Base-by-base conservation (phyloP, 2,329 filamentous ascomycete species). In the Cladophialophora exuberans region DNA sequence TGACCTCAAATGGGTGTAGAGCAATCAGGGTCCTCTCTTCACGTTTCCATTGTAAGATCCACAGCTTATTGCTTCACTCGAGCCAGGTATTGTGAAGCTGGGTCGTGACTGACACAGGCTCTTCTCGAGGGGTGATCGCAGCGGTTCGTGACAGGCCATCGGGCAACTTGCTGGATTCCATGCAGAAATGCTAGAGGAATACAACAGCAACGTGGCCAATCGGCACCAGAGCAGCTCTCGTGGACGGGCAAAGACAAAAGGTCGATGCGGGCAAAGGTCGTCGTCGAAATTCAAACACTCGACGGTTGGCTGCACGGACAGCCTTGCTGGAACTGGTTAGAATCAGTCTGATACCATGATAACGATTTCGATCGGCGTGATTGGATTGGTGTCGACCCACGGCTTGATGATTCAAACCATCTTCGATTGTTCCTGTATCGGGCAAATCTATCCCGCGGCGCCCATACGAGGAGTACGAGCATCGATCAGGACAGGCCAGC, bases 361-460 rank as follows among this genome's bases (percentile, higher is more conserved):
- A 58, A 58, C 51, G 38, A 31, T 22, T 26, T 6, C 0, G 9
- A 28, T 18, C 31, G 22, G 35, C 35, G 23, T 10, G 23, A n/a
- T 6, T 6, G 6, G 48, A 59, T 59, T 58, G 51, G 56, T 22
- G 10, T 6, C 9, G 17, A 22, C n/a, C 52, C 47, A 15, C 41
- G 35, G 22, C 26, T 10, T 30, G 18, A 17, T 18, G 17, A 35
- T 31, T 53, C 41, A 15, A n/a, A 11, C 50, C 42, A 20, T 41
- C 41, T 15, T 15, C 35, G 44, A 52, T 56, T 54, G 38, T 59
- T 48, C 52, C 56, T 52, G 35, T 52, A 55, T 59, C 56, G 30
- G 56, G 56, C 48, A 59, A 59, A 59, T 52, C 42, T 59, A 44
- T 59, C 56, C 56, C 22, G 56, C 28, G n/a, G n/a, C n/a, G n/a